Percentiles rank a stretch among this genome's conserved stretches.
phyloP scores from a whole-genome alignment of 2,329 filamentous ascomycete species.

The Beauveria varroae region DNA sequence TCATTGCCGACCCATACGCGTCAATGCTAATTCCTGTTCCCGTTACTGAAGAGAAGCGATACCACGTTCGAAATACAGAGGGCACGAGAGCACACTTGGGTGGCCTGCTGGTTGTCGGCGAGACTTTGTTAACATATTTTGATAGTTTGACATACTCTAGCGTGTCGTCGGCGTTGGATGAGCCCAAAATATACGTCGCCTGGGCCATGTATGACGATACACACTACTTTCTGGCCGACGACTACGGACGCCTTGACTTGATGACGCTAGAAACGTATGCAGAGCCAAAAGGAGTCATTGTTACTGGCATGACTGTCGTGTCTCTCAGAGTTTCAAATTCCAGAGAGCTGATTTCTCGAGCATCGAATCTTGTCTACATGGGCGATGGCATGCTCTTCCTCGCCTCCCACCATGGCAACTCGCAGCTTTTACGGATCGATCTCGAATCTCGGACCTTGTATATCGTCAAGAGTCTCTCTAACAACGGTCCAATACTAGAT shows the following conservation, averaged over 20 bases:
- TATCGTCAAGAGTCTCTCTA: constrained; percentile 60
- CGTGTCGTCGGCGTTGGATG: constrained; percentile 56
- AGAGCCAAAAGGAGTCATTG: constrained; percentile 55
- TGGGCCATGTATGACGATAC: constrained; percentile 81
- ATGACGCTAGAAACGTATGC: constrained; percentile 68
- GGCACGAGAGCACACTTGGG: constrained; percentile 52
- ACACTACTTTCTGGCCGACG: constrained; percentile 82
- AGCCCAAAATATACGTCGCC: constrained; percentile 80
- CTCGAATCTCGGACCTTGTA: constrained; percentile 40
- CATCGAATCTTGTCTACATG: constrained; percentile 72
- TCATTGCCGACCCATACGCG: constrained; percentile 47
- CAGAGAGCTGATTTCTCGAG: constrained; percentile 54
- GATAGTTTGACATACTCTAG: constrained; percentile 66
- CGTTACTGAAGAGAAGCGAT: constrained; percentile 50
- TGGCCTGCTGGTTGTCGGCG: constrained; percentile 67
- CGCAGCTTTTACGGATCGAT: constrained; percentile 64
- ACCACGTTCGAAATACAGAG: constrained; percentile 49
- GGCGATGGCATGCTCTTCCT: constrained; percentile 69
- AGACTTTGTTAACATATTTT: constrained; percentile 78
- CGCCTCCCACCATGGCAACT: constrained; percentile 88
- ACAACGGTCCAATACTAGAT: constrained; percentile 87
- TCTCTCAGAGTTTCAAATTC: constrained; percentile 23
- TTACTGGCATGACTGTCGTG: constrained; percentile 65
- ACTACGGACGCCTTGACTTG: constrained; percentile 81
- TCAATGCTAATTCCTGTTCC: constrained; percentile 57